phyloP scores from a whole-genome alignment of 768 basidiomycete genomes.

The Clitopilus hobsonii region DNA sequence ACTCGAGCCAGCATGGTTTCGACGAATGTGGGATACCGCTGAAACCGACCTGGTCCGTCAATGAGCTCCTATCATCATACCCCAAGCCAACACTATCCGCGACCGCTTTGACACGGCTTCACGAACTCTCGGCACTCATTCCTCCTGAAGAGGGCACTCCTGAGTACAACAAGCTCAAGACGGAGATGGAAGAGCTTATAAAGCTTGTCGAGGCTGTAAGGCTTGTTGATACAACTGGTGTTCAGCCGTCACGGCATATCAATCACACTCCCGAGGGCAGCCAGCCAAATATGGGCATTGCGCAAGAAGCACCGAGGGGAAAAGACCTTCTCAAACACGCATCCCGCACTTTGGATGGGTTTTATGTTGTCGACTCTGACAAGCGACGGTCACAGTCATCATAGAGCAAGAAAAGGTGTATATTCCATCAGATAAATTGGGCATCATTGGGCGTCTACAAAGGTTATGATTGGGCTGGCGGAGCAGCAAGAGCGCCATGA shows the following conservation, averaged over 20 bases:
- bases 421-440: too few species aligned
- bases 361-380: slow-evolving; percentile 63
- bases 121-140: slow-evolving; percentile 67
- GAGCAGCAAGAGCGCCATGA: slow-evolving; percentile 43
- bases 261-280: slow-evolving; percentile 33
- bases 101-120: slow-evolving; percentile 55
- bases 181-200: slow-evolving; percentile 66
- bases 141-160: slow-evolving; percentile 57
- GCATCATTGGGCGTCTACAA: too few species aligned
- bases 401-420: background rate
- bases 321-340: slow-evolving; percentile 47
- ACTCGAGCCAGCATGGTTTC: slow-evolving; percentile 22
- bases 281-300: slow-evolving; percentile 13
- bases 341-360: slow-evolving; percentile 41
- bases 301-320: slow-evolving; percentile 22
- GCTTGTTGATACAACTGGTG: slow-evolving; percentile 43
- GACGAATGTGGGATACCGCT: slow-evolving; percentile 64
- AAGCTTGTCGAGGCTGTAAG: slow-evolving; percentile 80
- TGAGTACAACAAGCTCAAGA: slow-evolving; percentile 46
- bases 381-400: slow-evolving; percentile 16
- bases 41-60: slow-evolving; percentile 76
- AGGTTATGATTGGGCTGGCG: slow-evolving; percentile 5
- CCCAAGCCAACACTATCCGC: slow-evolving; percentile 59
- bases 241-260: slow-evolving; percentile 26
- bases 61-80: slow-evolving; percentile 72